These are phyloP conservation scores for Geotrichum citri-aurantii DNA, from an alignment of 1,139 yeast genomes.

Conservation along the genomic window DNA sequence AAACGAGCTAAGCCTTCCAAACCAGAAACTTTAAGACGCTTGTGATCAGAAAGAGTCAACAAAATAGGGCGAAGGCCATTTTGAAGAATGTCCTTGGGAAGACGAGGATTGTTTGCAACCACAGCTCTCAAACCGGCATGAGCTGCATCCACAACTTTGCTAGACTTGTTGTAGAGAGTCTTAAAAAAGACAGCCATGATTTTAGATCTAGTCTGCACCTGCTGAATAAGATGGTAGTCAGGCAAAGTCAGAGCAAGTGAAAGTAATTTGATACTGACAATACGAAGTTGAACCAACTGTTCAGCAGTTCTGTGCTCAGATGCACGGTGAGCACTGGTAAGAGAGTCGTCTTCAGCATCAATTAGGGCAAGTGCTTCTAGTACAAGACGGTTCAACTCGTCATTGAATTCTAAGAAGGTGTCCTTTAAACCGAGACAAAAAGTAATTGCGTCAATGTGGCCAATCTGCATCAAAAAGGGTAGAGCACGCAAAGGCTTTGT, in stretches of 20 bases:
- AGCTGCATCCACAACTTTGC: slow-evolving; percentile 88
- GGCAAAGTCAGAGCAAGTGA: slow-evolving; percentile 67
- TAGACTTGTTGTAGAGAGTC: slow-evolving; percentile 79
- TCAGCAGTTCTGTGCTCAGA: slow-evolving; percentile 84
- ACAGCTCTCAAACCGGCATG: slow-evolving; percentile 81
- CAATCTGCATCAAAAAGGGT: slow-evolving; percentile 98
- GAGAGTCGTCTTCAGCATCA: slow-evolving; percentile 95
- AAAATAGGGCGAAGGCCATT: slow-evolving; percentile 93
- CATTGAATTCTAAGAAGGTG: slow-evolving; percentile 79
- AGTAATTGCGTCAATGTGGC: slow-evolving; percentile 93
- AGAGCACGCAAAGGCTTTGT: slow-evolving; percentile 94
- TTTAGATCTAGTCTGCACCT: slow-evolving; percentile 76
- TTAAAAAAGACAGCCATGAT: slow-evolving; percentile 93
- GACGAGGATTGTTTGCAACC: slow-evolving; percentile 74
- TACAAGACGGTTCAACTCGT: slow-evolving; percentile 75
- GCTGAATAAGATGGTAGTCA: slow-evolving; percentile 50
- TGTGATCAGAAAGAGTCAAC: slow-evolving; percentile 91
- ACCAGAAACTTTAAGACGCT: slow-evolving; percentile 81
- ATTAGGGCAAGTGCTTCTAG: slow-evolving; percentile 90
- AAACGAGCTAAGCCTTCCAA: slow-evolving; percentile 85
- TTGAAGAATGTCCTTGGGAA: slow-evolving; percentile 89
- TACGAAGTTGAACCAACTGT: slow-evolving; percentile 78
- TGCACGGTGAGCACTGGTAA: slow-evolving; percentile 79
- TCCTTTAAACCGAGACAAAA: slow-evolving; percentile 79
- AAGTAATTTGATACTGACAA: slow-evolving; percentile 78